Evolutionary conservation across 1,139 yeast species (phyloP).

Genomic region (Pneumocystis murina): DNA sequence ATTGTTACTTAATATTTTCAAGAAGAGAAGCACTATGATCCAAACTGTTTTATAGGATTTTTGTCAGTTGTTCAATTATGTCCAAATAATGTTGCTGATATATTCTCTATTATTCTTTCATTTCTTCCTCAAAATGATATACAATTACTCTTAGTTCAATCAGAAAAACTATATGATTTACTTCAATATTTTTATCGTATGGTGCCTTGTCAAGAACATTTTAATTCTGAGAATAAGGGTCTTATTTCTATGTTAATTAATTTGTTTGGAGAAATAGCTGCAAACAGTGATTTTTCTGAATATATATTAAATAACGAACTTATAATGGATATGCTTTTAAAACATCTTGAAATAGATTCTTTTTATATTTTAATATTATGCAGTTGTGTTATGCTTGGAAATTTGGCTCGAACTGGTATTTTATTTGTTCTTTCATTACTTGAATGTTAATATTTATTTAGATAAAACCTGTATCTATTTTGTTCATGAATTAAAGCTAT

Average conservation of each 20-base stretch:
- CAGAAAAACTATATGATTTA: neutral
- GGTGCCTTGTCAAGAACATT: neutral
- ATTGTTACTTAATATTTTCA: neutral
- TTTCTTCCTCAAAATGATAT: neutral
- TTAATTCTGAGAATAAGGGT: neutral
- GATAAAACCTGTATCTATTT: neutral
- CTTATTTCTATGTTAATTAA: neutral
- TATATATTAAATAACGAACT: neutral
- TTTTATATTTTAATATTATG: neutral
- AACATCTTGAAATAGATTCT: neutral
- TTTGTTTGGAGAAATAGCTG: neutral
- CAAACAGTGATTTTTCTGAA: neutral
- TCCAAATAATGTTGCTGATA: neutral
- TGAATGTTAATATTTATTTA: neutral
- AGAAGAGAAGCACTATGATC: neutral
- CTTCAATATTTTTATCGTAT: neutral
- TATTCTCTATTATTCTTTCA: neutral
- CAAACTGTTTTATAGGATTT: neutral
- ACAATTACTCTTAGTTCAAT: neutral
- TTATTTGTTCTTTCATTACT: neutral
- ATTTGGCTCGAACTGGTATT: neutral
- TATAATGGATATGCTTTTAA: neutral
- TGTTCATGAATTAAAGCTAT: neutral
- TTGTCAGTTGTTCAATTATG: neutral
- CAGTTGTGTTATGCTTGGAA: neutral